Percentiles rank a stretch among this genome's conserved stretches.
phyloP scores from a whole-genome alignment of 495 filamentous ascomycete genomes.

The Delitschia confertaspora region DNA sequence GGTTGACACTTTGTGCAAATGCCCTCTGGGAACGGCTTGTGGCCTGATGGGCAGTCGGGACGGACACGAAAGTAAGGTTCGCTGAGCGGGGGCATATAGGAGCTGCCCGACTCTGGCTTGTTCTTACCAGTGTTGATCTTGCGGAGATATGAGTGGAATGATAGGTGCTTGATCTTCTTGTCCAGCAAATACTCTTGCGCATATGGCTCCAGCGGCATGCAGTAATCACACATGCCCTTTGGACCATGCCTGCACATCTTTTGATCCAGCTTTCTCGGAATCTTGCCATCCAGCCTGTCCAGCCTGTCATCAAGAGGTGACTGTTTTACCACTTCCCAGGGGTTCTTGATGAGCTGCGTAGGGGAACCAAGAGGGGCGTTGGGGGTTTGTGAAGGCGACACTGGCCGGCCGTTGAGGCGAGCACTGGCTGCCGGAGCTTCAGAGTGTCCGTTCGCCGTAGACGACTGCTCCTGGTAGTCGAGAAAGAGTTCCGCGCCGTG shows the following conservation, averaged over 20 bases:
- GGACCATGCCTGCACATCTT: slow-evolving; percentile 94
- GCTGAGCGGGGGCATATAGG: slow-evolving; percentile 90
- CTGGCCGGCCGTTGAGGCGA: slow-evolving; percentile 69
- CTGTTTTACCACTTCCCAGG: slow-evolving; percentile 87
- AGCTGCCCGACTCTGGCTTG: slow-evolving; percentile 80
- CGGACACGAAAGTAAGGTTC: slow-evolving; percentile 91
- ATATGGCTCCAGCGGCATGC: slow-evolving; percentile 96
- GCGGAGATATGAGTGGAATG: slow-evolving; percentile 87
- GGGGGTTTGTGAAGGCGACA: slow-evolving; percentile 58
- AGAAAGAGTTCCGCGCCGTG: slow-evolving; percentile 88
- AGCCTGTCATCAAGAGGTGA: slow-evolving; percentile 75
- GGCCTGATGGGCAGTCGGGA: slow-evolving; percentile 82
- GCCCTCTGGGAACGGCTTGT: slow-evolving; percentile 90
- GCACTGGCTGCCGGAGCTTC: slow-evolving; percentile 30
- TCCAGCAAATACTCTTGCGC: slow-evolving; percentile 76
- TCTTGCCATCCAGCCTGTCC: slow-evolving; percentile 90
- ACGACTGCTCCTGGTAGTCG: slow-evolving; percentile 54
- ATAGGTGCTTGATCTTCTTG: slow-evolving; percentile 97
- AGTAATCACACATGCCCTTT: slow-evolving; percentile 99
- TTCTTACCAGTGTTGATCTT: slow-evolving; percentile 96
- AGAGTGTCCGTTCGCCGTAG: slow-evolving; percentile 44
- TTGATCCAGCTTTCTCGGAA: slow-evolving; percentile 59
- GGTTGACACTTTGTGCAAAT: slow-evolving; percentile 99
- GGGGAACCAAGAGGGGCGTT: slow-evolving; percentile 49
- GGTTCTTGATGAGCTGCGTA: slow-evolving; percentile 62